These are phyloP conservation scores for Fomitopsis palustris DNA, from an alignment of 1,284 basidiomycete genomes.

Conservation along the genomic window DNA sequence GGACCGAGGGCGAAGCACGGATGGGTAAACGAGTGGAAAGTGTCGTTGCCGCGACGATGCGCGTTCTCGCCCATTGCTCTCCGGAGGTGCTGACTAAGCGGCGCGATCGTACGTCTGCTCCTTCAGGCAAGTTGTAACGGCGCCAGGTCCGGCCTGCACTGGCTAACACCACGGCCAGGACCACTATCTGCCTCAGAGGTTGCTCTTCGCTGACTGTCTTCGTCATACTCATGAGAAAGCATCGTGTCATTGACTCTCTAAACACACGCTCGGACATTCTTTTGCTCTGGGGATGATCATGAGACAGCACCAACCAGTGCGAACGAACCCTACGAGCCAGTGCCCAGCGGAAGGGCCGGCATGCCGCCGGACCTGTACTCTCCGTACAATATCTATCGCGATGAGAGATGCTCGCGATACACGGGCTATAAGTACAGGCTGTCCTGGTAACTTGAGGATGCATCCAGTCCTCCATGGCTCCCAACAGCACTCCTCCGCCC, in stretches of 20 bases:
- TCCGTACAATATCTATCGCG: constrained; percentile 7
- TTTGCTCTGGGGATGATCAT: not conserved
- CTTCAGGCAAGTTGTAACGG: not conserved
- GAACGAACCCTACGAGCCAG: not conserved
- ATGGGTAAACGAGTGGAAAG: not conserved
- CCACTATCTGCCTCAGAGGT: not conserved
- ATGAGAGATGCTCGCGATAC: constrained; percentile 5
- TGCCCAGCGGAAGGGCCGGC: constrained; percentile 6
- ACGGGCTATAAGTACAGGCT: not conserved
- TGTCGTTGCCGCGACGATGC: not conserved
- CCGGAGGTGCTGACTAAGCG: constrained; percentile 4
- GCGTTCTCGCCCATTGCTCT: not conserved
- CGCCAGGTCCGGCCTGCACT: too few relatives aligned
- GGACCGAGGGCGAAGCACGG: not conserved
- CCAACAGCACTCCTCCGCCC: constrained; percentile 40
- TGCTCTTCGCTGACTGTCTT: not conserved
- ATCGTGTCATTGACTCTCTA: not conserved
- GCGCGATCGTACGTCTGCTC: not conserved
- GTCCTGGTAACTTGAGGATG: not conserved
- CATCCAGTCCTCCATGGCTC: constrained; percentile 8
- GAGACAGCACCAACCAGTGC: not conserved
- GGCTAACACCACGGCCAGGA: too few relatives aligned
- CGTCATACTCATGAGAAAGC: not conserved
- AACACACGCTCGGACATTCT: not conserved
- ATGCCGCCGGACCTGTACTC: constrained; percentile 5